Evolutionary conservation across 768 basidiomycete species (phyloP), one percentile per base, ranked within the genome.

Genomic region (Amanita rubescens): DNA sequence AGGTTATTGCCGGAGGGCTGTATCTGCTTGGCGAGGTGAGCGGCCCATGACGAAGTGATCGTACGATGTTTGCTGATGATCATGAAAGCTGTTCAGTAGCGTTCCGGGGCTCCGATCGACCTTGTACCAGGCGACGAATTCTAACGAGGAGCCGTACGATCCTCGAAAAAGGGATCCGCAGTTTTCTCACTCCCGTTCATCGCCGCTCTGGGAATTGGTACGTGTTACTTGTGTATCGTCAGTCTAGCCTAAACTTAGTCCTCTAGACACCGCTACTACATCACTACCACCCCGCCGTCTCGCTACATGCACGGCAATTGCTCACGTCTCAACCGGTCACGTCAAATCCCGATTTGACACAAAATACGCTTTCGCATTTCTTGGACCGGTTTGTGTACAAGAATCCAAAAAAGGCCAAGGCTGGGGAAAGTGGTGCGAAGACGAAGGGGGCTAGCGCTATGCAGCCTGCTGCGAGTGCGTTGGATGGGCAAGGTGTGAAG

Each of bases 351-450:
- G 94, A 98, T 63, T 85, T 99, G 45, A 84, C 90, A 9, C 83
- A 93, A 53, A 94, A 96, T 71, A 94, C 94, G 0, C 80, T 97
- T 20, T 85, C 90, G 0, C 90, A 94, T 62, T 97, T 99, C 80
- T 79, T 98, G 37, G 96, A 98, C 65, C 82, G 94, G 2, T 97
- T 98, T 71, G 90, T 97, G 39, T 97, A 92, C 75, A 91, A 94
- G 68, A 97, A 98, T 65, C 85, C 94, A 1, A 98, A 97, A 72
- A 84, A 86, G 60, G 60, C 65, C 35, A 72, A 70, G 54, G 41
- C 55, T 20, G 66, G 61, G 32, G 69, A 64, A 6, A 65, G 68
- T 22, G 67, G 62, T 41, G 62, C 54, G 43, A 76, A 73, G 53
- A 71, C 79, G 7, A 86, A 84, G 63, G 94, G 94, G n/a, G 75